These are phyloP conservation scores for Cyclotella choctawhatcheeana DNA, from an alignment of 108 stramenopile genomes.

Conservation along the genomic window DNA sequence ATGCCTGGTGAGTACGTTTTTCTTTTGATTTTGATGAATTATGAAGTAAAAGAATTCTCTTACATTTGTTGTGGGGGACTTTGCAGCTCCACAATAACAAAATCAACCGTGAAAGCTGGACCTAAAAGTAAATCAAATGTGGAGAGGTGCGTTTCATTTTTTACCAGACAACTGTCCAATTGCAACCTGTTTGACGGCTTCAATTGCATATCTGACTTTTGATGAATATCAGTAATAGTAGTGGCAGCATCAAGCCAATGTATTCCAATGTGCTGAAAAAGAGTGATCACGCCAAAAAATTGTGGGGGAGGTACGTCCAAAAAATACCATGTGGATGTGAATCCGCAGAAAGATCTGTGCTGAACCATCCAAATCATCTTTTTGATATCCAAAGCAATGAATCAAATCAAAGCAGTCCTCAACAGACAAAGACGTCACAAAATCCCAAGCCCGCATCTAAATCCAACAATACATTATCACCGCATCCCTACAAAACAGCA, in stretches of 20 bases:
- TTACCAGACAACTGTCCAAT: no score
- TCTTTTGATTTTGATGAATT: background rate
- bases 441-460: background rate
- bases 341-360: no score
- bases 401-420: conserved; percentile 1
- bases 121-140: no score
- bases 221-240: background rate
- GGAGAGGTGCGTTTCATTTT: no score
- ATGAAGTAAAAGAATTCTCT: no score
- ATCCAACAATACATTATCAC: conserved; percentile 42
- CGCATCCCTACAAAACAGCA: conserved; percentile 86
- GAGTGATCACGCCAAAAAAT: conserved; percentile 6
- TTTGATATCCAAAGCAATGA: background rate
- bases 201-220: no score
- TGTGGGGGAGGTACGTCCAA: conserved; percentile 12
- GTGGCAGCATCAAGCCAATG: conserved; percentile 1
- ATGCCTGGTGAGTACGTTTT: background rate
- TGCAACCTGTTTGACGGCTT: no score
- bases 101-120: no score
- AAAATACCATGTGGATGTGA: no score
- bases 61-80: background rate
- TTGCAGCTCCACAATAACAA: no score
- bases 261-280: background rate
- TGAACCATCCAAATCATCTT: no score
- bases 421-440: background rate